Percentiles rank a stretch among this genome's conserved stretches.
Conservation (phyloP, 306 rosid species). For the Cicer yamashitae region DNA sequence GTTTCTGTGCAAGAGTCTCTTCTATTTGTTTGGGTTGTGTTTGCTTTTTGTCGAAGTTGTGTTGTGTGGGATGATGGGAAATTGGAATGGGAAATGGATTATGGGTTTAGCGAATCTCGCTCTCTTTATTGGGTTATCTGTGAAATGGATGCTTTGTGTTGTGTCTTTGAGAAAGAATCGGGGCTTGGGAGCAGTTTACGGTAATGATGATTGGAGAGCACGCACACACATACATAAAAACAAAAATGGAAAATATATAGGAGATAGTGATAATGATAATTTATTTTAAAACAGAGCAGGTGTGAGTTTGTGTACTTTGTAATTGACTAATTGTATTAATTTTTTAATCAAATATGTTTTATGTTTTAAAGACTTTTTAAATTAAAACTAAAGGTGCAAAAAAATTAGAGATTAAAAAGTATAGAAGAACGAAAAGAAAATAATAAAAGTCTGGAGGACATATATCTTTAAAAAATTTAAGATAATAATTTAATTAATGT, state of each 20-base stretch:
- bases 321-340: too few species aligned
- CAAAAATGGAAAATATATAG: not conserved
- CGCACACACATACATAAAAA: not conserved
- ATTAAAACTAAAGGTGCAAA: too few species aligned
- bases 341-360: too few species aligned
- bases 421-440: too few species aligned
- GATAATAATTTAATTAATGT: too few species aligned
- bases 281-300: too few species aligned
- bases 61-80: not conserved
- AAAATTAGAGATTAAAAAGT: too few species aligned
- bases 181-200: conserved; percentile 29
- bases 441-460: too few species aligned
- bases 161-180: conserved; percentile 20
- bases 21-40: not conserved
- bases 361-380: too few species aligned
- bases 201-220: conserved; percentile 14
- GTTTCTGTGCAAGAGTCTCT: not conserved
- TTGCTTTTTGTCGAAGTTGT: not conserved
- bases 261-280: too few species aligned
- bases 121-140: not conserved
- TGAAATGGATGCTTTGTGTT: not conserved
- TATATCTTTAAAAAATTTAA: too few species aligned
- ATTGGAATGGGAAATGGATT: not conserved
- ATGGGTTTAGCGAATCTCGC: conserved; percentile 23
- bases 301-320: too few species aligned